Evolutionary conservation across 768 basidiomycete genomes (phyloP).

Genomic region (Holtermannia corniformis): DNA sequence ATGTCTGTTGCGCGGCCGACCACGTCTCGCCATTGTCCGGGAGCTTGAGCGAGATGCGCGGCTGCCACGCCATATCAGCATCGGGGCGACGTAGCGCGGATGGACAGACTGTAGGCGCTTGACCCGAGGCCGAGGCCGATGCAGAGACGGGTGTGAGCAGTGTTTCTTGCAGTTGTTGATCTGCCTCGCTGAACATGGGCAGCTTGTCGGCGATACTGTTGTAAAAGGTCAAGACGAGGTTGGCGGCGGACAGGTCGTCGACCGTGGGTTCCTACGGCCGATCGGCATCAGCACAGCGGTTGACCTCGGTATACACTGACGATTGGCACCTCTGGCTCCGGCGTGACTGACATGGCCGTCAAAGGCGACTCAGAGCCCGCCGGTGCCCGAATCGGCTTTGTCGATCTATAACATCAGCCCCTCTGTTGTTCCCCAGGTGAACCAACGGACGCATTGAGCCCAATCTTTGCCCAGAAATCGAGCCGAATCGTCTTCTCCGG

Average conservation of each 20-base stretch:
- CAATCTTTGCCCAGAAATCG: slow-evolving; percentile 82
- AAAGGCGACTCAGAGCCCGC: slow-evolving; percentile 6
- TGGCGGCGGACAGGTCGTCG: slow-evolving; percentile 25
- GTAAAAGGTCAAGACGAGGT: slow-evolving; percentile 15
- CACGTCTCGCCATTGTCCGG: too few relatives aligned
- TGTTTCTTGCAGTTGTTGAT: too few relatives aligned
- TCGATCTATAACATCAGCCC: not conserved
- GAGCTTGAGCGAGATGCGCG: too few relatives aligned
- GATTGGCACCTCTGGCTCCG: not conserved
- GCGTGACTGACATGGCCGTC: slow-evolving; percentile 1
- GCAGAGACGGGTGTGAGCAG: too few relatives aligned
- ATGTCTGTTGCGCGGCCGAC: too few relatives aligned
- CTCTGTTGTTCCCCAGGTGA: not conserved
- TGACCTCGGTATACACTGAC: too few relatives aligned
- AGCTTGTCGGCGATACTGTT: not conserved
- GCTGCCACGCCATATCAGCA: too few relatives aligned
- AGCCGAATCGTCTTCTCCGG: slow-evolving; percentile 84
- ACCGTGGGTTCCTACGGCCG: not conserved
- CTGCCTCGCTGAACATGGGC: too few relatives aligned
- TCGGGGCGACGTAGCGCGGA: too few relatives aligned
- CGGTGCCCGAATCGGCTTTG: not conserved
- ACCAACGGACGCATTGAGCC: slow-evolving; percentile 10
- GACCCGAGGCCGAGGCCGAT: too few relatives aligned
- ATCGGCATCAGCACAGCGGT: not conserved
- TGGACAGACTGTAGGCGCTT: too few relatives aligned